Evolutionary conservation across 768 basidiomycete genomes (phyloP).

Genomic region (Mycena epipterygia): DNA sequence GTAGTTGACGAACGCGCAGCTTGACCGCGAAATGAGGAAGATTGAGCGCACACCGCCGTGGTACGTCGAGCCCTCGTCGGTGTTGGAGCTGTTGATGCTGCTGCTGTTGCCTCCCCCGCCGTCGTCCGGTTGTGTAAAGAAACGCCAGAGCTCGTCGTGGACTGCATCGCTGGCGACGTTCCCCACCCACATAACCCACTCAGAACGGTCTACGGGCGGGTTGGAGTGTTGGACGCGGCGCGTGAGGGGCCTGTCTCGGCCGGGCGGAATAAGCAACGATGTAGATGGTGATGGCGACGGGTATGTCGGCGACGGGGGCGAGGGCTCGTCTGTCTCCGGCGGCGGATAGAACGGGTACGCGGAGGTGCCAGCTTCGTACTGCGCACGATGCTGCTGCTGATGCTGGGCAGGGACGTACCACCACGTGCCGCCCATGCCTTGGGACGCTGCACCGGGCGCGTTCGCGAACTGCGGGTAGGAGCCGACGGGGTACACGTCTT

Average conservation of each 20-base stretch:
- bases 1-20: conserved; percentile 95
- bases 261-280: background rate
- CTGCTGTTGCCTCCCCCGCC: background rate
- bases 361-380: conserved; percentile 42
- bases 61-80: background rate
- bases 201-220: background rate
- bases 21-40: conserved; percentile 91
- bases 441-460: too few species aligned
- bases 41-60: conserved; percentile 76
- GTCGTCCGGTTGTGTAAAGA: conserved; percentile 62
- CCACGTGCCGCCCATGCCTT: conserved; percentile 62
- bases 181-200: too few species aligned
- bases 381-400: too few species aligned
- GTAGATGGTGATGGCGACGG: conserved; percentile 21
- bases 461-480: conserved; percentile 52
- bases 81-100: background rate
- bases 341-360: conserved; percentile 42
- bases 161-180: too few species aligned
- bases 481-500: conserved; percentile 32
- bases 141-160: background rate
- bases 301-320: conserved; percentile 13
- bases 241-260: too few species aligned
- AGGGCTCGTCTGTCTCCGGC: background rate
- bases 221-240: too few species aligned
- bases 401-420: conserved; percentile 59